Evolutionary conservation across 257 asterid genomes (phyloP).

Genomic region (Nicotiana tabacum): DNA sequence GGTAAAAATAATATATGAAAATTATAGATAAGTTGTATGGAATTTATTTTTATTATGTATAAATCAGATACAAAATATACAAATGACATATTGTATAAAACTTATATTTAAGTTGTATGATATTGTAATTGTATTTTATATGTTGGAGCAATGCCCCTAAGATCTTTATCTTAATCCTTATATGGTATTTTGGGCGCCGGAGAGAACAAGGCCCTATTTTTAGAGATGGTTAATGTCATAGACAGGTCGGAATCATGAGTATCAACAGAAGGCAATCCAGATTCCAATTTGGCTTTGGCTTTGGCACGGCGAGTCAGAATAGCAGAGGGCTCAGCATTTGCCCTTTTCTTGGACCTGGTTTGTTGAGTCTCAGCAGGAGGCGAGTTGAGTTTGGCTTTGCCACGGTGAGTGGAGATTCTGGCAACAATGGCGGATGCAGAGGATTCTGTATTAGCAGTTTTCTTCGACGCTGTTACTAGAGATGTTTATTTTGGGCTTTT

Average conservation of each 20-base stretch:
- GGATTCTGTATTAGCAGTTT: not conserved
- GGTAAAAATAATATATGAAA: too few species aligned
- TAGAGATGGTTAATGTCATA: too few species aligned
- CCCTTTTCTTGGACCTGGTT: not conserved
- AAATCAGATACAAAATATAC: too few species aligned
- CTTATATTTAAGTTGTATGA: too few species aligned
- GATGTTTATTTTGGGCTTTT: not conserved
- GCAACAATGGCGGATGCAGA: not conserved
- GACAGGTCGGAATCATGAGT: too few species aligned
- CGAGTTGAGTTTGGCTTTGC: not conserved
- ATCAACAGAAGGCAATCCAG: not conserved
- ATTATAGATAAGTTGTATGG: too few species aligned
- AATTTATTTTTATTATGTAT: too few species aligned
- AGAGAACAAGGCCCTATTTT: too few species aligned
- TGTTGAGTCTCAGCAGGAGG: not conserved
- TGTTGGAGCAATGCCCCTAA: too few species aligned
- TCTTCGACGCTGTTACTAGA: not conserved
- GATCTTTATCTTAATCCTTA: too few species aligned
- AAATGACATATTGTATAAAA: too few species aligned
- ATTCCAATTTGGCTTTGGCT: not conserved
- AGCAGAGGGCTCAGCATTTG: not conserved
- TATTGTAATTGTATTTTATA: too few species aligned
- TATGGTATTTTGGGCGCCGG: not conserved
- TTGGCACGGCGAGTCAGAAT: not conserved
- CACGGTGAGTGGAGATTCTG: not conserved